A percentile compares a stretch with the other conserved stretches of the same genome.
phyloP scores from a whole-genome alignment of 139 green algal genomes.

The Closterium sp. region DNA sequence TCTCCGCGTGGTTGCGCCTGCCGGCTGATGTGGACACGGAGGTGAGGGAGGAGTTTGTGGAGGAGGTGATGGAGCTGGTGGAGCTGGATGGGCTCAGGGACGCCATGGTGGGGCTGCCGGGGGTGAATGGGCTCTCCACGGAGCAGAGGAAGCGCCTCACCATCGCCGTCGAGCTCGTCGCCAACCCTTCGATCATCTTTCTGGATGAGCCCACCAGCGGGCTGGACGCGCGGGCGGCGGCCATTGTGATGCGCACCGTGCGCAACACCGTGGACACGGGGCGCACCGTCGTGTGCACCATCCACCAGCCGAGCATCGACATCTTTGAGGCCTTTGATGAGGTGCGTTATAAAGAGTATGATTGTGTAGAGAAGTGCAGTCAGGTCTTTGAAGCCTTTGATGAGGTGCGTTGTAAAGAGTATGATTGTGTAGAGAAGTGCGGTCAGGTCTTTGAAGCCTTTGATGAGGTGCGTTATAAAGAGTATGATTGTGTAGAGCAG shows the following conservation, averaged over 20 bases:
- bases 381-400: slow-evolving; percentile 47
- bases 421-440: no score
- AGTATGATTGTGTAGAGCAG: no score
- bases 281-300: slow-evolving; percentile 78
- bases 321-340: slow-evolving; percentile 48
- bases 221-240: slow-evolving; percentile 39
- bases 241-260: slow-evolving; percentile 58
- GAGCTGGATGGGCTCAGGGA: slow-evolving; percentile 64
- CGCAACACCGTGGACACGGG: no score
- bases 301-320: slow-evolving; percentile 78
- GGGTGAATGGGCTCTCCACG: slow-evolving; percentile 59
- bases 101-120: slow-evolving; percentile 58
- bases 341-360: neutral
- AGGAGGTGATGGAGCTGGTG: no score
- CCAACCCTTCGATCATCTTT: slow-evolving; percentile 68
- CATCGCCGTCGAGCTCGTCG: slow-evolving; percentile 90
- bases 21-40: slow-evolving; percentile 29
- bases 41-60: slow-evolving; percentile 54
- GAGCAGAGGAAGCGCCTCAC: slow-evolving; percentile 90
- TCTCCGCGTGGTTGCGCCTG: slow-evolving; percentile 69
- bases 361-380: no score
- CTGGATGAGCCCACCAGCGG: slow-evolving; percentile 41
- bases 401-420: slow-evolving; percentile 4
- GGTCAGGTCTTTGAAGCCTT: slow-evolving; percentile 47
- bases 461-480: slow-evolving; percentile 19